Percentiles rank a stretch among this genome's conserved stretches.
Conservation (phyloP, 2,329 filamentous ascomycete species). For the Colletotrichum navitas region DNA sequence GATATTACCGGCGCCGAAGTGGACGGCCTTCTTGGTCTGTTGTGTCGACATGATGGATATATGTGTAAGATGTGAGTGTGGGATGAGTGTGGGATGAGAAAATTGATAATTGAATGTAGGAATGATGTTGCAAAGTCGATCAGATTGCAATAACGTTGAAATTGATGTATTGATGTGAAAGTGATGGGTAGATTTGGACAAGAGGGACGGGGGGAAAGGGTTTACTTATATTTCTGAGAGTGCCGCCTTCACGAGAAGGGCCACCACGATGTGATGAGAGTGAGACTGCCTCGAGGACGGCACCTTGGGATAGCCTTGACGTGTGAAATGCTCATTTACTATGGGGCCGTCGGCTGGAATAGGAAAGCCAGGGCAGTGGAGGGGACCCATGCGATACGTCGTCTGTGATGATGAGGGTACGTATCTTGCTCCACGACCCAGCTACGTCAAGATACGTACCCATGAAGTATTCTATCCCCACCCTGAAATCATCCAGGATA, state of each 20-base stretch:
- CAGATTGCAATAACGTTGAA: background rate
- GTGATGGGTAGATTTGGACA: rapidly evolving
- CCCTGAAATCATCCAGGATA: background rate
- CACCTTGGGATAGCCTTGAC: conserved; percentile 37
- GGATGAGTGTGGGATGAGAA: conserved; percentile 5
- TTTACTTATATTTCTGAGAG: conserved; percentile 33
- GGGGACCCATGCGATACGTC: conserved; percentile 38
- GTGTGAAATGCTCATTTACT: conserved; percentile 40
- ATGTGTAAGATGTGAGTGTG: background rate
- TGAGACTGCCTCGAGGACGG: conserved; percentile 22
- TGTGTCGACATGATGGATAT: conserved; percentile 54
- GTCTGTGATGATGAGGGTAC: conserved; percentile 10
- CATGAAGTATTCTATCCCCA: background rate
- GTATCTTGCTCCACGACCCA: background rate
- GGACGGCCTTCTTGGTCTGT: conserved; percentile 75
- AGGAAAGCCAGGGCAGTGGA: conserved; percentile 38
- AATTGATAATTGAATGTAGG: background rate
- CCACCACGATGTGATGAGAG: conserved; percentile 36
- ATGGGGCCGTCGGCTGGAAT: conserved; percentile 32
- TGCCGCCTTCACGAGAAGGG: conserved; percentile 35
- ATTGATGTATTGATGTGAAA: no score
- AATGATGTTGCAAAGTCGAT: background rate
- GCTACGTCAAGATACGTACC: conserved; percentile 17
- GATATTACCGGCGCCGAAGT: conserved; percentile 90
- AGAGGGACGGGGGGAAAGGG: background rate